phyloP scores from a whole-genome alignment of 2,329 filamentous ascomycete genomes.

The Colletotrichum horii region DNA sequence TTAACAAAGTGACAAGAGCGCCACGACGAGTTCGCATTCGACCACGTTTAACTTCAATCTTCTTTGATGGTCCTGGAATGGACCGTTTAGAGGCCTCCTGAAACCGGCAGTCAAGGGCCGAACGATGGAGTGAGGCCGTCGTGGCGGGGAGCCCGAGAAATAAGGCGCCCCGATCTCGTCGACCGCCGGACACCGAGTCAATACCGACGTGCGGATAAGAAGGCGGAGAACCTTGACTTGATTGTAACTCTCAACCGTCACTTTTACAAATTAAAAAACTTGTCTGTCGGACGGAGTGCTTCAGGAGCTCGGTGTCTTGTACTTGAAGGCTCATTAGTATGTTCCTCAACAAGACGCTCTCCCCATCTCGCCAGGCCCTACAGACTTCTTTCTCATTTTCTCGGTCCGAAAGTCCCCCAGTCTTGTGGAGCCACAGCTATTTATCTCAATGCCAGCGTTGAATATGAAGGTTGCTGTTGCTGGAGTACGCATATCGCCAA shows the following conservation, averaged over 20 bases:
- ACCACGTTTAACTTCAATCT: neutral
- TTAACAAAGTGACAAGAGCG: neutral
- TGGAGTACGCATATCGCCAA: neutral
- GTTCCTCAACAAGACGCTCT: neutral
- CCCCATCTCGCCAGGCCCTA: neutral
- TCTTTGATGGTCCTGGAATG: neutral
- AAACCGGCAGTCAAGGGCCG: neutral
- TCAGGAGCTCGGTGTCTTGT: neutral
- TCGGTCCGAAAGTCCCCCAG: too few relatives aligned
- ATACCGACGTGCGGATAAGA: neutral
- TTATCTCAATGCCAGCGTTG: accelerated
- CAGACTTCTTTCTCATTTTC: neutral
- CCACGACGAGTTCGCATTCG: neutral
- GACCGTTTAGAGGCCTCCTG: neutral
- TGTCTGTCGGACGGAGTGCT: neutral
- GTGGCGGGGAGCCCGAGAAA: neutral
- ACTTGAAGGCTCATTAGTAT: neutral
- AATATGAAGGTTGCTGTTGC: neutral
- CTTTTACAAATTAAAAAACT: neutral
- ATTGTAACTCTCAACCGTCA: neutral
- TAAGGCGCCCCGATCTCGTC: neutral
- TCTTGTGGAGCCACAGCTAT: too few relatives aligned
- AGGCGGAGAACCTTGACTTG: neutral
- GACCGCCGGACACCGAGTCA: neutral
- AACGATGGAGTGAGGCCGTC: neutral